Conservation (phyloP, 1,284 basidiomycete genomes). For the Ceratorhiza oryzae-sativae region DNA sequence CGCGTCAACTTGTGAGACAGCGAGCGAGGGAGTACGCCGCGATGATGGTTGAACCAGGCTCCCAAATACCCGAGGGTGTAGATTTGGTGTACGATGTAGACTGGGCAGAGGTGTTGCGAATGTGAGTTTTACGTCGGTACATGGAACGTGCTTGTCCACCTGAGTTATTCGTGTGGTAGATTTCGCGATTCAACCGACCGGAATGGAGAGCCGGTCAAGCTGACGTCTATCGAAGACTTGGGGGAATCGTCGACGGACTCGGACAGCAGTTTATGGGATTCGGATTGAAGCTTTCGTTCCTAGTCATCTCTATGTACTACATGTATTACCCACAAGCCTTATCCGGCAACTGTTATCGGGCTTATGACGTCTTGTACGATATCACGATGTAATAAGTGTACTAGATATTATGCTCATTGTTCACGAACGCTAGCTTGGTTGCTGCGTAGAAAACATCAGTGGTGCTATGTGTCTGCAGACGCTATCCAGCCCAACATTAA, state of each 20-base stretch:
- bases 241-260: constrained; percentile 31
- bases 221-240: constrained; percentile 12
- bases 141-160: background rate
- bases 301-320: background rate
- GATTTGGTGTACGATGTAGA: constrained; percentile 20
- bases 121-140: background rate
- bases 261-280: constrained; percentile 29
- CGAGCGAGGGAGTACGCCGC: constrained; percentile 28
- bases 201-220: background rate
- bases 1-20: constrained; percentile 32
- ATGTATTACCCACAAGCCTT: constrained; percentile 13
- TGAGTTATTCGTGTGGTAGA: background rate
- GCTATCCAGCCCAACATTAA: no score
- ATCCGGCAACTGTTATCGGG: background rate
- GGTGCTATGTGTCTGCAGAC: no score
- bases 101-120: constrained; percentile 22
- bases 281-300: background rate
- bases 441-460: background rate
- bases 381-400: background rate
- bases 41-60: constrained; percentile 14
- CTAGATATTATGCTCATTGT: background rate
- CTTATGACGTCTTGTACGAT: background rate
- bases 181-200: constrained; percentile 9
- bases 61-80: constrained; percentile 12
- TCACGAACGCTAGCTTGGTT: background rate